These are phyloP conservation scores for Moricandia moricandioides DNA, from an alignment of 345 rosid genomes.

Conservation along the genomic window DNA sequence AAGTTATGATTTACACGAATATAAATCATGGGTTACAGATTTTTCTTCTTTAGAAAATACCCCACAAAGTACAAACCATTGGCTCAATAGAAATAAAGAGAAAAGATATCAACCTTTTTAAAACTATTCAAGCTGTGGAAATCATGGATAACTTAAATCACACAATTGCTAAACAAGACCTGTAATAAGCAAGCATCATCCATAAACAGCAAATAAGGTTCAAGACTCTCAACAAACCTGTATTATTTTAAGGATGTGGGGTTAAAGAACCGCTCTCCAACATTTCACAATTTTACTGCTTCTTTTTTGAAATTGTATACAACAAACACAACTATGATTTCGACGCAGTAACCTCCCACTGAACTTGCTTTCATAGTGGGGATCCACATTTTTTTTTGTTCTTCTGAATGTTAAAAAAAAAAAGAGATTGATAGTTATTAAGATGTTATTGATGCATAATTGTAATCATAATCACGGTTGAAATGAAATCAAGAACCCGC, in stretches of 20 bases:
- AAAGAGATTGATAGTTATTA: neutral
- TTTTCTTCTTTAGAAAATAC: slow-evolving; percentile 2
- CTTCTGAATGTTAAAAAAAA: neutral
- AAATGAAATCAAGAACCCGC: slow-evolving; percentile 5
- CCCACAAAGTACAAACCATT: slow-evolving; percentile 33
- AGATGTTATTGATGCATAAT: slow-evolving; percentile 10
- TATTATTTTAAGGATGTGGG: neutral
- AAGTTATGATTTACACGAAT: slow-evolving; percentile 33
- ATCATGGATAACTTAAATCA: neutral
- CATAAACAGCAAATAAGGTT: neutral
- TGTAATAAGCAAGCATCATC: neutral
- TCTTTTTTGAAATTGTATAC: neutral
- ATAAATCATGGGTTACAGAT: slow-evolving; percentile 31
- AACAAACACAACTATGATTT: slow-evolving; percentile 3
- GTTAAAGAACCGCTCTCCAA: slow-evolving; percentile 3
- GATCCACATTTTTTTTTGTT: slow-evolving; percentile 23
- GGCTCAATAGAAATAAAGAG: slow-evolving; percentile 13
- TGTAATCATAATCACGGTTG: slow-evolving; percentile 23
- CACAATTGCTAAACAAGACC: slow-evolving; percentile 3
- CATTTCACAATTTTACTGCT: slow-evolving; percentile 5
- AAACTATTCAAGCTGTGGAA: slow-evolving; percentile 15
- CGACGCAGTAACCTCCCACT: slow-evolving; percentile 19
- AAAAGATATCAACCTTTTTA: slow-evolving; percentile 2
- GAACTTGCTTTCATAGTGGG: slow-evolving; percentile 27
- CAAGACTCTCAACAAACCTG: neutral